Percentiles rank a stretch among this genome's conserved stretches.
These are phyloP conservation scores for Acorus calamus DNA, from an alignment of 106 monocot species.

Conservation along the genomic window DNA sequence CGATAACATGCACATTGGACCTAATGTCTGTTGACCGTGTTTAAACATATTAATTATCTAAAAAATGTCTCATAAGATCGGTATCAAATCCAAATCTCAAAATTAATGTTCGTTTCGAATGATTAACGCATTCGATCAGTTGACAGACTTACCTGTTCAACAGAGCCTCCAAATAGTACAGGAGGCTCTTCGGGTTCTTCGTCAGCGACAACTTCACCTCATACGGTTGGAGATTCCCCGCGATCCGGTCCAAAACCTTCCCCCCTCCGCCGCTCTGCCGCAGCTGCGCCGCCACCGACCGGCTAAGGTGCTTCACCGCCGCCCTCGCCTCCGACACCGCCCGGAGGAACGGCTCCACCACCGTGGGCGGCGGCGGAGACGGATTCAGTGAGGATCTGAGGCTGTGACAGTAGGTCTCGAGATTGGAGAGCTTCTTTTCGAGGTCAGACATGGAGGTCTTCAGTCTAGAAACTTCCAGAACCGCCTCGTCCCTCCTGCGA, in stretches of 20 bases:
- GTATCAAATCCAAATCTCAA: too few species aligned
- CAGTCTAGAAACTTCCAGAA: conserved; percentile 36
- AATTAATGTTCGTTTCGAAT: too few species aligned
- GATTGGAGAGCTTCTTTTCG: conserved; percentile 50
- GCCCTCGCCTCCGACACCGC: conserved; percentile 43
- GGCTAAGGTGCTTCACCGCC: conserved; percentile 45
- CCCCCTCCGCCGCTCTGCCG: conserved; percentile 8
- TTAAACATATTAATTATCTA: too few species aligned
- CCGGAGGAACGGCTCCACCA: conserved; percentile 40
- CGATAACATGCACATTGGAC: too few species aligned
- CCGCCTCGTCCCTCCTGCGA: conserved; percentile 46
- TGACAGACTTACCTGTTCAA: conserved; percentile 18
- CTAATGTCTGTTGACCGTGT: too few species aligned
- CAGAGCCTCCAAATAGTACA: conserved; percentile 41
- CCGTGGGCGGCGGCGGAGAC: background rate
- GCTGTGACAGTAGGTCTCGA: conserved; percentile 40
- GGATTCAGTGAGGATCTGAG: conserved; percentile 19
- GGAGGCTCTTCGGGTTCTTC: conserved; percentile 7
- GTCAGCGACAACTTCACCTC: background rate
- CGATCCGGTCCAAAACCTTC: conserved; percentile 13
- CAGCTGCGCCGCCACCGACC: conserved; percentile 31
- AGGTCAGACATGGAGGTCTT: conserved; percentile 64
- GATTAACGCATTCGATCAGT: too few species aligned
- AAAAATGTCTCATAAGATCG: too few species aligned
- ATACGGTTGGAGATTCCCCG: conserved; percentile 19